Base-by-base conservation (phyloP, 2,329 filamentous ascomycete species). In the Trichoderma aggressivum region DNA sequence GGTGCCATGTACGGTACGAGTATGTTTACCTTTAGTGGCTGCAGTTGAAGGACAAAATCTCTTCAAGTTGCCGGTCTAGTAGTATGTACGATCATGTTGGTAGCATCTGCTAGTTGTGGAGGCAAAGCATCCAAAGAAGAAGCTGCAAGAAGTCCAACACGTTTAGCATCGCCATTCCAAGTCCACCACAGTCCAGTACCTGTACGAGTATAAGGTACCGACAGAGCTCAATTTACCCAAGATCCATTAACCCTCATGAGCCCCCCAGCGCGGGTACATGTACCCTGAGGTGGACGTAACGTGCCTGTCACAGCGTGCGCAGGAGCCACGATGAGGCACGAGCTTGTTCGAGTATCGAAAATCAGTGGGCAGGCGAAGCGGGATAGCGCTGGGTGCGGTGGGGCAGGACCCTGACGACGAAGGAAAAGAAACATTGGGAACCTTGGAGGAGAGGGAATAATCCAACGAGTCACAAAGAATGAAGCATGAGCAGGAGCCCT, bases 341-440 rank as follows among this genome's bases (percentile, higher is more conserved):
- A 70, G 67, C 67, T 70, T 39, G 66, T 62, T 70, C 67, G 67
- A 70, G 58, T 63, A 70, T 70, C 67, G 67, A 63, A 56, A 63
- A 62, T 70, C 66, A 36, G 66, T 61, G 66, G 66, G 24, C 66
- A 34, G 55, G 55, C 24, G 53, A 67, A 26, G 64, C 36, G 55
- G 65, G 65, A 47, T 47, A 67, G 32, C 64, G 26, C 36, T 59
- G 55, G 36, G 36, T 28, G 56, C 28, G 26, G 66, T 36, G 66
- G 65, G 66, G 66, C 34, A 26, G 39, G 28, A 53, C 43, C 50
- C 66, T 24, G 39, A 69, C 39, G 26, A 11, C 18, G 24, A n/a
- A 30, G 16, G n/a, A 30, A 43, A 16, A 47, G 32, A 36, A 12
- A 16, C 36, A n/a, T 7, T n/a, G 7, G 32, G 26, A 50, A n/a